Percentiles rank a stretch among this genome's conserved stretches.
phyloP scores from a whole-genome alignment of 2,329 filamentous ascomycete species.

The Clonostachys rhizophaga region DNA sequence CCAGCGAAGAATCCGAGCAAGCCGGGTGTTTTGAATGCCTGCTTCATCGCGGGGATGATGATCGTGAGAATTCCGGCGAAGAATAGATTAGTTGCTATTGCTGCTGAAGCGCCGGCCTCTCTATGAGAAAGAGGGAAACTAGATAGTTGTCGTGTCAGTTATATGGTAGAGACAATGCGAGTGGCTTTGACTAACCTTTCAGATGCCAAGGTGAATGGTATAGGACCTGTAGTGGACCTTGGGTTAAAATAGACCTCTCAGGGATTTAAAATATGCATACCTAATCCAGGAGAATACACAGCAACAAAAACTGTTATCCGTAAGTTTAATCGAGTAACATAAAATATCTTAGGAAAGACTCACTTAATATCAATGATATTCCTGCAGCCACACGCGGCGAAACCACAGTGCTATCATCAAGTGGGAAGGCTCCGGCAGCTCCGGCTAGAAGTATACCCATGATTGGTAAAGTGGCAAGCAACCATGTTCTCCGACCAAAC shows the following conservation, averaged over 20 bases:
- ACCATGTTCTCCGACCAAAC: slow-evolving; percentile 27
- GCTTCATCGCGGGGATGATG: slow-evolving; percentile 19
- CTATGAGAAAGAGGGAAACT: slow-evolving; percentile 34
- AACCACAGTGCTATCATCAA: too few species aligned
- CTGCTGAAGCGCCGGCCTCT: slow-evolving; percentile 25
- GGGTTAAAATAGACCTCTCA: background rate
- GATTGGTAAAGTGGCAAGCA: slow-evolving; percentile 25
- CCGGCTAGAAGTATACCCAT: slow-evolving; percentile 16
- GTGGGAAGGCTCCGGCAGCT: background rate
- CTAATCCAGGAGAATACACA: background rate
- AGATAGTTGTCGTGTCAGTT: slow-evolving; percentile 6
- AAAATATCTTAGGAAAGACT: too few species aligned
- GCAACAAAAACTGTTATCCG: background rate
- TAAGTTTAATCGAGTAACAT: too few species aligned
- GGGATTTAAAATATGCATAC: background rate
- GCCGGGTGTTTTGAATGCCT: slow-evolving; percentile 30
- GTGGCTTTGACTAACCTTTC: slow-evolving; percentile 11
- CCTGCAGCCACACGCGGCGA: too few species aligned
- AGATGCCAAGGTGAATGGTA: slow-evolving; percentile 35
- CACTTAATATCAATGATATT: too few species aligned
- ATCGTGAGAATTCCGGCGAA: slow-evolving; percentile 32
- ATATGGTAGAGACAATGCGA: background rate
- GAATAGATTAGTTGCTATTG: slow-evolving; percentile 31
- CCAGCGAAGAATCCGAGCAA: slow-evolving; percentile 17
- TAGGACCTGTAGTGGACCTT: slow-evolving; percentile 18